phyloP scores from a whole-genome alignment of 140 eudicot species.

The Bidens hawaiensis region DNA sequence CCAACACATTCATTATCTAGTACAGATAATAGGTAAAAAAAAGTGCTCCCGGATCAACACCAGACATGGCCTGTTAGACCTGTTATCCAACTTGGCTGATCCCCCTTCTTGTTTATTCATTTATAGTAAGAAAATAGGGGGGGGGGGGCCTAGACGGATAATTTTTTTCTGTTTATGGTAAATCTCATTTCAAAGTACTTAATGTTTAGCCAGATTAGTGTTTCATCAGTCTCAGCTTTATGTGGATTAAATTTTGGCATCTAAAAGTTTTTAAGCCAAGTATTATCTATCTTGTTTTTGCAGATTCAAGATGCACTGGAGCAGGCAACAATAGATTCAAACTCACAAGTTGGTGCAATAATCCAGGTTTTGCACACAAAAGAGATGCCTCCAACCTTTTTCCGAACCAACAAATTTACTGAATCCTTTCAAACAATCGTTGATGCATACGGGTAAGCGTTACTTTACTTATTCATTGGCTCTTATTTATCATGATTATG shows the following conservation, averaged over 20 bases:
- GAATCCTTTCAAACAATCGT: conserved; percentile 76
- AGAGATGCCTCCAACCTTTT: conserved; percentile 82
- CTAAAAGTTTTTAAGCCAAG: background rate
- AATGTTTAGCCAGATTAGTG: background rate
- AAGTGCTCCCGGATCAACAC: background rate
- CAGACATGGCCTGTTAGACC: background rate
- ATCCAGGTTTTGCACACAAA: conserved; percentile 67
- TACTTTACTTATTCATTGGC: conserved; percentile 1
- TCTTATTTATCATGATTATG: background rate
- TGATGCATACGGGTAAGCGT: conserved; percentile 90
- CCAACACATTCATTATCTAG: background rate
- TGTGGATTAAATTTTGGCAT: background rate
- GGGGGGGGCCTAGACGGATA: background rate
- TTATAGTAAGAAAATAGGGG: background rate
- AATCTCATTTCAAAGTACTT: background rate
- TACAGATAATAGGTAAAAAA: background rate
- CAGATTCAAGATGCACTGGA: conserved; percentile 82
- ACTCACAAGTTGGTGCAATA: conserved; percentile 84
- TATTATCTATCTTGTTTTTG: conserved; percentile 19
- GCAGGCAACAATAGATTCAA: conserved; percentile 67
- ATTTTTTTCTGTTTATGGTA: background rate
- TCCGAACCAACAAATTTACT: conserved; percentile 73
- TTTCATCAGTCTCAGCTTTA: background rate
- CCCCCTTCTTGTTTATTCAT: background rate
- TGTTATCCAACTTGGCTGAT: background rate